A percentile compares a stretch with the other conserved stretches of the same genome.
Conservation (phyloP, 768 basidiomycete genomes). For the Lentinula sp. region DNA sequence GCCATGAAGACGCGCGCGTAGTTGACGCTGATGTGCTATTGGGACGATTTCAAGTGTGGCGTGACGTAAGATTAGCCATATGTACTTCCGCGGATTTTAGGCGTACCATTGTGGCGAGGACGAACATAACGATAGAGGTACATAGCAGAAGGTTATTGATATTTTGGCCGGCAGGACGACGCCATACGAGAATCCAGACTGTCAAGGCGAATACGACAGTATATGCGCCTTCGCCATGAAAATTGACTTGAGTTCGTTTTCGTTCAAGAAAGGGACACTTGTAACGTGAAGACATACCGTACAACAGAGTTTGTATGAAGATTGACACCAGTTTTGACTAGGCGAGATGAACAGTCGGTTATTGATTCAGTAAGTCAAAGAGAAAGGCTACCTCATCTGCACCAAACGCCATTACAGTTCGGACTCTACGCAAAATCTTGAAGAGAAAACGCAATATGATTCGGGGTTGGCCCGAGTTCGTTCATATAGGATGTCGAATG, state of each 20-base stretch:
- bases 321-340: conserved; percentile 21
- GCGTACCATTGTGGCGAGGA: conserved; percentile 25
- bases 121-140: conserved; percentile 25
- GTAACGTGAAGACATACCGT: conserved; percentile 11
- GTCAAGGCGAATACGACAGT: conserved; percentile 23
- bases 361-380: no score
- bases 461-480: not conserved
- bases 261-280: not conserved
- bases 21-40: conserved; percentile 30
- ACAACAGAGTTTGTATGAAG: conserved; percentile 21
- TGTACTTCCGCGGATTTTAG: not conserved
- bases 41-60: not conserved
- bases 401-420: conserved; percentile 4
- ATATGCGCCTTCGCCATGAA: conserved; percentile 19
- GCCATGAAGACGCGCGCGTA: conserved; percentile 27
- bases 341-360: not conserved
- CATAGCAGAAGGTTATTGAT: conserved; percentile 25
- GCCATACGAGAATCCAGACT: conserved; percentile 22
- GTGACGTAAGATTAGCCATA: not conserved
- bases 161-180: conserved; percentile 16
- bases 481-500: not conserved
- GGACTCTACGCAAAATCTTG: not conserved
- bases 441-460: not conserved
- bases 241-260: not conserved
- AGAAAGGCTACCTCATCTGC: conserved; percentile 2